phyloP scores from a whole-genome alignment of 768 basidiomycete genomes.

The Suillus plorans region DNA sequence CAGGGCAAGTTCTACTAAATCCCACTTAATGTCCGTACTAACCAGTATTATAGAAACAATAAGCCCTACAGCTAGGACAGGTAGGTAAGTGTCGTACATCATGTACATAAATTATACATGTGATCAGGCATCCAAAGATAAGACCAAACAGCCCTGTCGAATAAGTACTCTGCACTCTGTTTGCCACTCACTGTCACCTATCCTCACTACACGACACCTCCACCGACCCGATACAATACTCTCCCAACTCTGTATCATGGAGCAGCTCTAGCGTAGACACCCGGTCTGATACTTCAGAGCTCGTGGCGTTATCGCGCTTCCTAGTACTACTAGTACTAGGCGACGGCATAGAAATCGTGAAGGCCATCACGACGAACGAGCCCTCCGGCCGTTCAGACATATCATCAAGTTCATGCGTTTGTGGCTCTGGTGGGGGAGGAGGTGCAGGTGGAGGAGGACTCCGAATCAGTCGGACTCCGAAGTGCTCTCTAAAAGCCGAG shows the following conservation, averaged over 20 bases:
- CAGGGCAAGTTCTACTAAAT: neutral
- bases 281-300: neutral
- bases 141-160: neutral
- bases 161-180: neutral
- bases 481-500: neutral
- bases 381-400: slow-evolving; percentile 8
- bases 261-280: slow-evolving; percentile 11
- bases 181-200: neutral
- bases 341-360: slow-evolving; percentile 43
- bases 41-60: neutral
- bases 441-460: neutral
- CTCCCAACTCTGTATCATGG: slow-evolving; percentile 32
- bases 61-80: neutral
- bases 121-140: neutral
- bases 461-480: neutral
- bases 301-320: neutral
- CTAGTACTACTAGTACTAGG: slow-evolving; percentile 3
- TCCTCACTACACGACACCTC: slow-evolving; percentile 19
- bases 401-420: neutral
- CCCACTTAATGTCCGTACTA: neutral
- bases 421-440: neutral
- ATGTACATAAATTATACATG: neutral
- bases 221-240: slow-evolving; percentile 28
- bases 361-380: slow-evolving; percentile 35
- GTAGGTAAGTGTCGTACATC: neutral